Evolutionary conservation across 768 basidiomycete genomes (phyloP).

Genomic region (Calocybe gangraenosa): DNA sequence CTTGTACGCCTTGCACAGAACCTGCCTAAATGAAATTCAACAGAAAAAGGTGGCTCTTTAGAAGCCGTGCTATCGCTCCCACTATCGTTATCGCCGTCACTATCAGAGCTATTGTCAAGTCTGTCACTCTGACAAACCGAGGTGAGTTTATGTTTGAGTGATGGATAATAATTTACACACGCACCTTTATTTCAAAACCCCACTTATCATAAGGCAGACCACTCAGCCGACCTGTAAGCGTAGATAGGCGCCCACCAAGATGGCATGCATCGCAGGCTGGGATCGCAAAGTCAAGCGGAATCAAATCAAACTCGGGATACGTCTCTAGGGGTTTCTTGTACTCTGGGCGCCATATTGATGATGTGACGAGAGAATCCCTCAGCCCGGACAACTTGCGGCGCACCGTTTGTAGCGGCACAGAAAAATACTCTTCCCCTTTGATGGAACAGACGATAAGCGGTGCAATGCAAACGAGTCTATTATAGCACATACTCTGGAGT

Average conservation of each 20-base stretch:
- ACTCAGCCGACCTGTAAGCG: slow-evolving; percentile 52
- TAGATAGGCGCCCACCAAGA: slow-evolving; percentile 67
- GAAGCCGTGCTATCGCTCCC: slow-evolving; percentile 15
- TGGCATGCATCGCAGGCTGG: slow-evolving; percentile 82
- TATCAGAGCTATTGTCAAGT: slow-evolving; percentile 11
- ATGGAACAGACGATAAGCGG: background rate
- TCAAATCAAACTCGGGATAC: slow-evolving; percentile 61
- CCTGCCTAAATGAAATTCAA: slow-evolving; percentile 65
- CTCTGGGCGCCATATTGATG: slow-evolving; percentile 76
- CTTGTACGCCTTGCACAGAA: slow-evolving; percentile 70
- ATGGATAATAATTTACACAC: slow-evolving; percentile 4
- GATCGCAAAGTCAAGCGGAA: slow-evolving; percentile 48
- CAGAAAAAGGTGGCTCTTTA: slow-evolving; percentile 9
- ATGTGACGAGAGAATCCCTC: slow-evolving; percentile 72
- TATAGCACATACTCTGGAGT: slow-evolving; percentile 40
- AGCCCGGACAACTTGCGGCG: slow-evolving; percentile 68
- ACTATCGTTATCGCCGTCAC: slow-evolving; percentile 14
- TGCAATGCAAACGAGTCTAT: background rate
- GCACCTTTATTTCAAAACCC: slow-evolving; percentile 50
- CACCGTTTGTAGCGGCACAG: slow-evolving; percentile 60
- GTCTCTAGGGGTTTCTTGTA: slow-evolving; percentile 63
- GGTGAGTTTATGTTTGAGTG: background rate
- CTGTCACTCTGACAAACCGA: slow-evolving; percentile 5
- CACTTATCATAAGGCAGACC: slow-evolving; percentile 68
- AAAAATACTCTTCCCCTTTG: slow-evolving; percentile 66